Percentiles rank a stretch among this genome's conserved stretches.
These are phyloP conservation scores for Holtermanniella nyarrowii DNA, from an alignment of 768 basidiomycete genomes.

Conservation along the genomic window DNA sequence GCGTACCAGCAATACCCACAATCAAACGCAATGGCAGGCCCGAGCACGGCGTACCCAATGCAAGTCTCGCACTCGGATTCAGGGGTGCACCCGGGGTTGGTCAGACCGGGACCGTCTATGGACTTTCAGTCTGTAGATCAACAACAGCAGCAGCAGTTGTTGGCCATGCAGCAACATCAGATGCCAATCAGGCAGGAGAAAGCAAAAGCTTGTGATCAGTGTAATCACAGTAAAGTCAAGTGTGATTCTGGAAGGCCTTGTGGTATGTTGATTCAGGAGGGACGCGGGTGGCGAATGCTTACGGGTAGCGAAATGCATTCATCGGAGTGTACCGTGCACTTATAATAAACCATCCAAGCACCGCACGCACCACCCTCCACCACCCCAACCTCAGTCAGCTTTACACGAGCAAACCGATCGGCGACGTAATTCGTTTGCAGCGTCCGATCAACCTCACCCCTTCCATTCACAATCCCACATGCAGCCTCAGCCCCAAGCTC, in stretches of 20 bases:
- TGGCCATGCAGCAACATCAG: background rate
- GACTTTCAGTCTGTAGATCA: background rate
- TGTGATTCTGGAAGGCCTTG: constrained; percentile 38
- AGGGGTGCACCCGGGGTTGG: too few species aligned
- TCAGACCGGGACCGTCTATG: too few species aligned
- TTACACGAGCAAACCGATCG: background rate
- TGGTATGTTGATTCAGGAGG: constrained; percentile 14
- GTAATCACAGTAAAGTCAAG: constrained; percentile 37
- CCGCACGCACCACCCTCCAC: constrained; percentile 1
- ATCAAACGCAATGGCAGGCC: too few species aligned
- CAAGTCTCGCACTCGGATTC: too few species aligned
- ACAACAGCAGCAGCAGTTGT: background rate
- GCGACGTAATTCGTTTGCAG: background rate
- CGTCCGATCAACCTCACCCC: background rate
- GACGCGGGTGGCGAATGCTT: background rate
- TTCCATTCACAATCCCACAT: background rate
- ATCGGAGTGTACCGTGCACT: constrained; percentile 20
- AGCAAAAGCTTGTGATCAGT: constrained; percentile 35
- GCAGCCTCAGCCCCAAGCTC: background rate
- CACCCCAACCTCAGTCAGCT: background rate
- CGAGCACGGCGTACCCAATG: too few species aligned
- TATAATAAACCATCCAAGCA: constrained; percentile 26
- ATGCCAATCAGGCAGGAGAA: background rate
- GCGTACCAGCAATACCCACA: too few species aligned
- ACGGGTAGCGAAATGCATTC: constrained; percentile 21